phyloP scores from a whole-genome alignment of 1,284 basidiomycete species.

The Nidula niveotomentosa region DNA sequence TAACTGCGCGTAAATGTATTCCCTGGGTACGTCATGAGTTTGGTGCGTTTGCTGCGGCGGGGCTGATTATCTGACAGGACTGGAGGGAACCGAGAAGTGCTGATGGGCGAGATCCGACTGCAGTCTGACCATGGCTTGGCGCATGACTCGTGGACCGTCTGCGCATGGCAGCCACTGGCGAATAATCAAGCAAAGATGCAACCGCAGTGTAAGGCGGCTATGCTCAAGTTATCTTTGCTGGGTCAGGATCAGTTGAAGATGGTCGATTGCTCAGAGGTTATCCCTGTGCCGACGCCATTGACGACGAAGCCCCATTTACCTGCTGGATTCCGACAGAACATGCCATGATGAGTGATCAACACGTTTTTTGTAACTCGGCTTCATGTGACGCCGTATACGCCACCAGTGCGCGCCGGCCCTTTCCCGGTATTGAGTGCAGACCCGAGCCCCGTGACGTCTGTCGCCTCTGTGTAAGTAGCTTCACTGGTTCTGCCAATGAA shows the following conservation, averaged over 20 bases:
- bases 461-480: constrained; percentile 23
- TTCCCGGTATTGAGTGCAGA: constrained; percentile 27
- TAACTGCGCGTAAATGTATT: constrained; percentile 29
- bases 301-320: constrained; percentile 28
- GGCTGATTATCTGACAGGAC: constrained; percentile 15
- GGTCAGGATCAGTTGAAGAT: constrained; percentile 26
- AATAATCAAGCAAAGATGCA: constrained; percentile 32
- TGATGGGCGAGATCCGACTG: constrained; percentile 37
- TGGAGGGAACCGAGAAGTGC: constrained; percentile 23
- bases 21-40: constrained; percentile 18
- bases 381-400: constrained; percentile 24
- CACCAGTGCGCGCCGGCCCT: constrained; percentile 27
- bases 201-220: constrained; percentile 28
- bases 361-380: too few relatives aligned
- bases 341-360: too few relatives aligned
- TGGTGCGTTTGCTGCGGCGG: neutral
- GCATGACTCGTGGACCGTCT: constrained; percentile 27
- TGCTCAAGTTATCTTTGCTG: constrained; percentile 33
- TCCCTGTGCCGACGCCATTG: constrained; percentile 27
- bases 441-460: constrained; percentile 21
- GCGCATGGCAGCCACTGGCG: constrained; percentile 38
- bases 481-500: neutral
- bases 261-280: constrained; percentile 37
- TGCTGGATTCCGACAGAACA: constrained; percentile 23
- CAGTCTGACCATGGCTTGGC: constrained; percentile 32